A percentile compares a stretch with the other conserved stretches of the same genome.
These are phyloP conservation scores for Aspergillus hortae DNA, from an alignment of 2,329 filamentous ascomycete species.

Conservation along the genomic window DNA sequence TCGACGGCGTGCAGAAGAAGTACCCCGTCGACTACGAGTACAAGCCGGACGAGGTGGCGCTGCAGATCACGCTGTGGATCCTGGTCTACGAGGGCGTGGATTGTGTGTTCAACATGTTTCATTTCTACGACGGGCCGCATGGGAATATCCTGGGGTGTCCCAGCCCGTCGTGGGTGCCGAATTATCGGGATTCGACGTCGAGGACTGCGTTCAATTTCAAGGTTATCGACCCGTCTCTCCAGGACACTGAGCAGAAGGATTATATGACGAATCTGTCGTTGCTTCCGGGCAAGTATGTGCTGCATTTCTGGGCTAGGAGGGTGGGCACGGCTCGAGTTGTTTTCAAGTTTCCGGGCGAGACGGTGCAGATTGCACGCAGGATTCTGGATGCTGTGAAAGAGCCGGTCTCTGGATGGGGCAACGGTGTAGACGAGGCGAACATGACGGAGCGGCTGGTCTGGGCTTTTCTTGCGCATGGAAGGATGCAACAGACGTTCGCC, in stretches of 20 bases:
- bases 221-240: neutral
- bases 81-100: neutral
- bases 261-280: conserved; percentile 2
- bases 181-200: neutral
- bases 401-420: neutral
- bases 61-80: conserved; percentile 2
- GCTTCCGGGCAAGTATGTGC: conserved; percentile 1
- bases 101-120: neutral
- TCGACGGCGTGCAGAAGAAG: neutral
- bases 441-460: neutral
- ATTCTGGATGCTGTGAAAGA: neutral
- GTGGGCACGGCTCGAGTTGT: conserved; percentile 1
- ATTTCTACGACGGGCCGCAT: neutral
- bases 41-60: neutral
- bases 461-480: conserved; percentile 1
- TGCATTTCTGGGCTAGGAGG: conserved; percentile 2
- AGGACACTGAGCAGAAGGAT: conserved; percentile 5
- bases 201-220: neutral
- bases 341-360: conserved; percentile 1
- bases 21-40: conserved; percentile 7
- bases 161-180: conserved; percentile 5
- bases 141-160: neutral
- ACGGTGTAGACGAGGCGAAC: conserved; percentile 1
- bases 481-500: neutral
- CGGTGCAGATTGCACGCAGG: neutral